These are phyloP conservation scores for Biscogniauxia sp. DNA, from an alignment of 2,329 filamentous ascomycete genomes.

Conservation along the genomic window DNA sequence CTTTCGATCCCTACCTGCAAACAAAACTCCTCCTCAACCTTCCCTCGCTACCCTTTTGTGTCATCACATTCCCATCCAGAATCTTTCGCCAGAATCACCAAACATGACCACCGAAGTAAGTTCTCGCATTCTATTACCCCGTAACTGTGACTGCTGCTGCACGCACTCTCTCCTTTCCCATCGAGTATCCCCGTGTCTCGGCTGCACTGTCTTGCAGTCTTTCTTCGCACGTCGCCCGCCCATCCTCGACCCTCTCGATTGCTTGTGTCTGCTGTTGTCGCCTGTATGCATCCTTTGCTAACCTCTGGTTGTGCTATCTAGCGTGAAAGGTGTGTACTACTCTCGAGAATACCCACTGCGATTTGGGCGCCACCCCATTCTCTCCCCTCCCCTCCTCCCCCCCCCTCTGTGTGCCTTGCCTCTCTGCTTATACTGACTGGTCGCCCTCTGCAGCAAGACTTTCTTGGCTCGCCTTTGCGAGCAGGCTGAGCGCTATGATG, in stretches of 20 bases:
- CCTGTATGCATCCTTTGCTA: conserved; percentile 21
- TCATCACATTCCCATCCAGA: conserved; percentile 9
- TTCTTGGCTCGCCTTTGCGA: conserved; percentile 99
- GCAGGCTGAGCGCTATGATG: conserved; percentile 99
- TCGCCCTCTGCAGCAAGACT: conserved; percentile 73
- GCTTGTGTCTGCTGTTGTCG: conserved; percentile 10
- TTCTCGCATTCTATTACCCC: conserved; percentile 14
- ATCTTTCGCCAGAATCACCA: conserved; percentile 16
- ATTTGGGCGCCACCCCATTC: conserved; percentile 7
- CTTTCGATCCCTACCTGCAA: conserved; percentile 10
- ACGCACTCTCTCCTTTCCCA: background rate
- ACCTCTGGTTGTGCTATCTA: conserved; percentile 38
- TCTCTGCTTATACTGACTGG: conserved; percentile 17
- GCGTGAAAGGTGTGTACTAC: conserved; percentile 65
- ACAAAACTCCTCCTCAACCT: conserved; percentile 9
- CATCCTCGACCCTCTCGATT: conserved; percentile 24
- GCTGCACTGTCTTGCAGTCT: background rate
- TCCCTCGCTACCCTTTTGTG: conserved; percentile 4
- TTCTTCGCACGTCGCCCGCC: conserved; percentile 5
- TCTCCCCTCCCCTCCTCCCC: conserved; percentile 6
- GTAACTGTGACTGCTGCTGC: background rate
- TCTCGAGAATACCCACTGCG: conserved; percentile 10
- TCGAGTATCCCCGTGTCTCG: conserved; percentile 6
- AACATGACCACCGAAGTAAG: conserved; percentile 35
- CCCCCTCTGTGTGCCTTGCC: conserved; percentile 5